A percentile compares a stretch with the other conserved stretches of the same genome.
These are phyloP conservation scores for Farysia itapuensis DNA, from an alignment of 1,284 basidiomycete genomes.

Conservation along the genomic window DNA sequence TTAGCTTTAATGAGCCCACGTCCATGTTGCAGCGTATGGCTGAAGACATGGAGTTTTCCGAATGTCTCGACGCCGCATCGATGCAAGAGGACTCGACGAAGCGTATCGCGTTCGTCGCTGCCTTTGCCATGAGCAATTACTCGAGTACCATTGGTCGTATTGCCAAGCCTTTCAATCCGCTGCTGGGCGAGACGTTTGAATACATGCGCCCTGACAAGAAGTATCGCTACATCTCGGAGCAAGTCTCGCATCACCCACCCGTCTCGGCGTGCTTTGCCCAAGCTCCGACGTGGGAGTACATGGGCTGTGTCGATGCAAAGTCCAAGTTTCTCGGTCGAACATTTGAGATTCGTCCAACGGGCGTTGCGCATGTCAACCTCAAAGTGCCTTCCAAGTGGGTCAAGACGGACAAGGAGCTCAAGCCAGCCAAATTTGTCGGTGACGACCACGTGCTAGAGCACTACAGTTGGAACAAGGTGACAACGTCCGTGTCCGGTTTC, in stretches of 20 bases:
- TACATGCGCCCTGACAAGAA: constrained; percentile 76
- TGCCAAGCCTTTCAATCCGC: constrained; percentile 60
- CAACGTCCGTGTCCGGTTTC: constrained; percentile 72
- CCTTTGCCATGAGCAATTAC: constrained; percentile 98
- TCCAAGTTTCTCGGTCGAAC: constrained; percentile 70
- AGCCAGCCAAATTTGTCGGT: constrained; percentile 5
- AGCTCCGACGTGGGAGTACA: constrained; percentile 85
- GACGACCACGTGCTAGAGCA: constrained; percentile 65
- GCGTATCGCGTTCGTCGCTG: constrained; percentile 88
- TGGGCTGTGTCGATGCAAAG: constrained; percentile 65
- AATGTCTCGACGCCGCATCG: constrained; percentile 73
- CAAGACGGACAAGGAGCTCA: constrained; percentile 30
- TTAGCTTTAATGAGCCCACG: constrained; percentile 76
- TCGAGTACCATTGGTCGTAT: constrained; percentile 76
- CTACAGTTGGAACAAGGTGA: constrained; percentile 84
- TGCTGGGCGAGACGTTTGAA: constrained; percentile 84
- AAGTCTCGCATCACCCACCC: constrained; percentile 94
- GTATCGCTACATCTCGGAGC: constrained; percentile 90
- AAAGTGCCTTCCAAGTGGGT: constrained; percentile 63
- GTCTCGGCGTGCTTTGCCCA: constrained; percentile 90
- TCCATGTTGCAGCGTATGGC: constrained; percentile 81
- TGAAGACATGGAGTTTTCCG: constrained; percentile 60
- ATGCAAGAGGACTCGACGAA: constrained; percentile 75
- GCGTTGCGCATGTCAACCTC: constrained; percentile 85
- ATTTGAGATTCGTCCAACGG: constrained; percentile 94